A percentile compares a stretch with the other conserved stretches of the same genome.
These are phyloP conservation scores for Cladosporium sp. DNA, from an alignment of 2,329 filamentous ascomycete genomes.

Conservation along the genomic window DNA sequence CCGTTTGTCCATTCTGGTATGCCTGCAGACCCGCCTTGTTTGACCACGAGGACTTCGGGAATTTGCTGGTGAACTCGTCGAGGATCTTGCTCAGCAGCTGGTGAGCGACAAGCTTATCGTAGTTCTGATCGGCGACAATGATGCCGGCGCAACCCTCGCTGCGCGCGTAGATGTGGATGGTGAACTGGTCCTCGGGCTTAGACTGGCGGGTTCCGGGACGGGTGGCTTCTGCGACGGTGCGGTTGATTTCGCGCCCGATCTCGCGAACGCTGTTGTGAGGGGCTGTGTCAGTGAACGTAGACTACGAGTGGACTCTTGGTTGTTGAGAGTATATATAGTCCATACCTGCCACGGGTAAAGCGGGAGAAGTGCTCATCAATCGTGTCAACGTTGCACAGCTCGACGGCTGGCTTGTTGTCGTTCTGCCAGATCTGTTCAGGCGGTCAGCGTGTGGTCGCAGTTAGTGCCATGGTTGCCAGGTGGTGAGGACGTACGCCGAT, in stretches of 20 bases:
- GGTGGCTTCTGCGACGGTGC: slow-evolving; percentile 83
- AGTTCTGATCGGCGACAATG: slow-evolving; percentile 16
- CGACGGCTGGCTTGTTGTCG: slow-evolving; percentile 68
- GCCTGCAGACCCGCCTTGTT: slow-evolving; percentile 67
- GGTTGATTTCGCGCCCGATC: slow-evolving; percentile 81
- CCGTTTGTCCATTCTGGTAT: slow-evolving; percentile 43
- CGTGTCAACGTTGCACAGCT: slow-evolving; percentile 73
- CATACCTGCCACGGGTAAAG: slow-evolving; percentile 57
- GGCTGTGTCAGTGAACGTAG: slow-evolving; percentile 6
- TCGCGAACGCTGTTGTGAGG: slow-evolving; percentile 47
- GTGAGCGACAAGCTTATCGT: slow-evolving; percentile 60
- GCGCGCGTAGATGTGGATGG: slow-evolving; percentile 48
- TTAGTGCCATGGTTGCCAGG: slow-evolving; percentile 18
- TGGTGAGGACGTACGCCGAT: slow-evolving; percentile 63
- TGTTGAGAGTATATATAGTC: not conserved
- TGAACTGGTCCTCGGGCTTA: slow-evolving; percentile 77
- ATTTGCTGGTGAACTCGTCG: slow-evolving; percentile 77
- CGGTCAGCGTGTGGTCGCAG: slow-evolving; percentile 5
- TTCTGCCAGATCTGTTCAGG: slow-evolving; percentile 70
- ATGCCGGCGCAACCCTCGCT: slow-evolving; percentile 42
- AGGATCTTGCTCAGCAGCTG: slow-evolving; percentile 80
- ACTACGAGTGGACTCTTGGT: not conserved
- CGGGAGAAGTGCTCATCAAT: slow-evolving; percentile 67
- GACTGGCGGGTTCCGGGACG: slow-evolving; percentile 76
- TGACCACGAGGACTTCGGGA: slow-evolving; percentile 67